Percentiles rank a stretch among this genome's conserved stretches.
phyloP scores from a whole-genome alignment of 2,329 filamentous ascomycete species.

The Monosporascus sp. region DNA sequence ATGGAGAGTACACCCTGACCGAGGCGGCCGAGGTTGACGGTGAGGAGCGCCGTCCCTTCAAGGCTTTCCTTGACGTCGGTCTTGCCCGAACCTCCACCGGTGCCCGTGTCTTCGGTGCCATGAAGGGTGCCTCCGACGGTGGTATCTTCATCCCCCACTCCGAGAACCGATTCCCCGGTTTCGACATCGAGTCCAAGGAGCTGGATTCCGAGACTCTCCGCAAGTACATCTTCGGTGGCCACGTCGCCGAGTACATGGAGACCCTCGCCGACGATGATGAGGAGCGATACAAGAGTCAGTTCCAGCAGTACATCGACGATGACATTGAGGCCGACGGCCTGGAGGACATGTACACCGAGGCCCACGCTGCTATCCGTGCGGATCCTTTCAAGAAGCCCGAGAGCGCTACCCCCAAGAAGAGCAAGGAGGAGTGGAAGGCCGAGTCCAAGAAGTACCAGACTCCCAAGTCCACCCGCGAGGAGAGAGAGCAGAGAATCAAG shows the following conservation, averaged over 20 bases:
- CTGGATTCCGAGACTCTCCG: slow-evolving; percentile 93
- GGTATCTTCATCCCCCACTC: slow-evolving; percentile 97
- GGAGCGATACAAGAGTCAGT: slow-evolving; percentile 99
- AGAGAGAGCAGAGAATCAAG: slow-evolving; percentile 81
- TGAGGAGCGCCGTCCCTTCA: slow-evolving; percentile 96
- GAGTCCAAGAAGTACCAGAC: slow-evolving; percentile 87
- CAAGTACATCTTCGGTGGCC: slow-evolving; percentile 98
- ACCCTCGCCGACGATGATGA: slow-evolving; percentile 98
- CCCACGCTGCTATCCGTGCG: slow-evolving; percentile 94
- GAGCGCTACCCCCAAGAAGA: slow-evolving; percentile 75
- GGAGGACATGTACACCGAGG: slow-evolving; percentile 93
- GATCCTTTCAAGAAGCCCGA: slow-evolving; percentile 95
- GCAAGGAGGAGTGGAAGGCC: slow-evolving; percentile 93
- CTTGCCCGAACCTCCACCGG: slow-evolving; percentile 95
- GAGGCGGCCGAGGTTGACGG: slow-evolving; percentile 89
- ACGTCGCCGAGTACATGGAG: slow-evolving; percentile 99
- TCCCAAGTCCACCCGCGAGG: slow-evolving; percentile 71
- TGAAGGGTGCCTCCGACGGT: slow-evolving; percentile 99
- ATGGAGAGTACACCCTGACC: slow-evolving; percentile 93
- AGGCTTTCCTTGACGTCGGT: slow-evolving; percentile 97
- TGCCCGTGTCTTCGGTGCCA: slow-evolving; percentile 97
- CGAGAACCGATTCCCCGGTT: slow-evolving; percentile 99
- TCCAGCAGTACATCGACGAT: slow-evolving; percentile 95
- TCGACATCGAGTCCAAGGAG: slow-evolving; percentile 95
- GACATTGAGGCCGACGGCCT: slow-evolving; percentile 94